Base-by-base conservation (phyloP, 495 filamentous ascomycete species). In the Letharia lupina region DNA sequence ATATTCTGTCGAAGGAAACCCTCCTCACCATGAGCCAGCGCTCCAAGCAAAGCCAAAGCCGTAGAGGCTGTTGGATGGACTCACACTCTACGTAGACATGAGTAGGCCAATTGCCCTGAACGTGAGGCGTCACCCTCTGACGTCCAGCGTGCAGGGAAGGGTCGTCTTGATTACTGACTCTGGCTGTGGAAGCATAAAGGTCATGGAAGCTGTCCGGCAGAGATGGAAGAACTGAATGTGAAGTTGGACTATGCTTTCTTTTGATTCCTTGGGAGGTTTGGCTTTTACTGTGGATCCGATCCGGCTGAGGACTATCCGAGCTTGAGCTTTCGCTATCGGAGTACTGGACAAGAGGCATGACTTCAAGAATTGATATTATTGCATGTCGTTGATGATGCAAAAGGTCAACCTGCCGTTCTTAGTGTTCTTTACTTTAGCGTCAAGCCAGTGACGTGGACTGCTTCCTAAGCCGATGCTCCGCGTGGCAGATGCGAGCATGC, bases 81-180 rank as follows among this genome's bases (percentile, higher is more conserved):
- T 73, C 81, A 93, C 93, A 98, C 80, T 98, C 93, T 64, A 98
- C 79, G 75, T 95, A 98, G 31, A 97, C 70, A 75, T 96, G 92
- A 23, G 86, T 91, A 3, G 94, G 90, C 94, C 94, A 98, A 77
- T 90, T 89, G 33, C 94, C 94, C 61, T 89, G 84, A 16, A 93
- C 78, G 75, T 98, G 94, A 4, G 94, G 93, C 52, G 85, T 89
- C 52, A 84, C 83, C 35, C 94, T 82, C 72, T 87, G 89, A 52
- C 92, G 84, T 40, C 94, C 94, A 40, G 86, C 87, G 75, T 98
- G 94, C 41, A 98, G 80, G 63, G 78, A 77, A 0, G 94, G 93
- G 69, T 96, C 88, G 76, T 98, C 94, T 66, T 77, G 77, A 37
- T 86, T 87, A 73, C 89, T 89, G 62, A 87, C 77, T 58, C 71